Conservation (phyloP, 305 asterid species). For the Plantago rigida region DNA sequence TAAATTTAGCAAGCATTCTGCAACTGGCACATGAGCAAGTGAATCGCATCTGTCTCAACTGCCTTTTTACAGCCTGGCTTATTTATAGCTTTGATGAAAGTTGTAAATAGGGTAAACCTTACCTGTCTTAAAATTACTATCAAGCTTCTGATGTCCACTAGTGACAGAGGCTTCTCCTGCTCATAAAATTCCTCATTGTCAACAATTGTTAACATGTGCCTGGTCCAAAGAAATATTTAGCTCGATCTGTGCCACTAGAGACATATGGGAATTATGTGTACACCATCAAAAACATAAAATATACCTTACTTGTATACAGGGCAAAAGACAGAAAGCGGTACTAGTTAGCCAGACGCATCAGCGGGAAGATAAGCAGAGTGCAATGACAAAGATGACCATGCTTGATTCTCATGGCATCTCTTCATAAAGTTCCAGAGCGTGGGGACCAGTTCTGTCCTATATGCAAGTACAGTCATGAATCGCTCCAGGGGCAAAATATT, state of each 20-base stretch:
- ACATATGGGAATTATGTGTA: slow-evolving; percentile 1
- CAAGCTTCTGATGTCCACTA: slow-evolving; percentile 68
- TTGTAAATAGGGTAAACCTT: slow-evolving; percentile 12
- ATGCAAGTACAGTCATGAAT: slow-evolving; percentile 82
- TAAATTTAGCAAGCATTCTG: too few relatives aligned
- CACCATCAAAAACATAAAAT: slow-evolving; percentile 17
- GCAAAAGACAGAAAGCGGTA: slow-evolving; percentile 88
- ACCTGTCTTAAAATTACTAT: slow-evolving; percentile 91
- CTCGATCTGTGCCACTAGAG: slow-evolving; percentile 20
- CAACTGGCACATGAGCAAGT: too few relatives aligned
- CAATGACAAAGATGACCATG: slow-evolving; percentile 69
- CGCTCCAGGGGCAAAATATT: slow-evolving; percentile 77
- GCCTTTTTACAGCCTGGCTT: slow-evolving; percentile 12
- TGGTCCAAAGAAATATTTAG: slow-evolving; percentile 35
- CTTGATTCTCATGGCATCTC: slow-evolving; percentile 63
- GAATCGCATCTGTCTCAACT: slow-evolving; percentile 14
- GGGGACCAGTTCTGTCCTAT: slow-evolving; percentile 81
- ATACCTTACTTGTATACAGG: slow-evolving; percentile 80
- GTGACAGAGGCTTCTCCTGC: slow-evolving; percentile 75
- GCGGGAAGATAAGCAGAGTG: slow-evolving; percentile 58
- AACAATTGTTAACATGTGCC: slow-evolving; percentile 91
- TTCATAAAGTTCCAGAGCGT: slow-evolving; percentile 82
- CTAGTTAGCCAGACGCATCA: slow-evolving; percentile 74
- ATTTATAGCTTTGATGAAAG: slow-evolving; percentile 11
- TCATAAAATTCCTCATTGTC: slow-evolving; percentile 97